phyloP scores from a whole-genome alignment of 1,139 yeast genomes.

The Saccharomyces hybrid region DNA sequence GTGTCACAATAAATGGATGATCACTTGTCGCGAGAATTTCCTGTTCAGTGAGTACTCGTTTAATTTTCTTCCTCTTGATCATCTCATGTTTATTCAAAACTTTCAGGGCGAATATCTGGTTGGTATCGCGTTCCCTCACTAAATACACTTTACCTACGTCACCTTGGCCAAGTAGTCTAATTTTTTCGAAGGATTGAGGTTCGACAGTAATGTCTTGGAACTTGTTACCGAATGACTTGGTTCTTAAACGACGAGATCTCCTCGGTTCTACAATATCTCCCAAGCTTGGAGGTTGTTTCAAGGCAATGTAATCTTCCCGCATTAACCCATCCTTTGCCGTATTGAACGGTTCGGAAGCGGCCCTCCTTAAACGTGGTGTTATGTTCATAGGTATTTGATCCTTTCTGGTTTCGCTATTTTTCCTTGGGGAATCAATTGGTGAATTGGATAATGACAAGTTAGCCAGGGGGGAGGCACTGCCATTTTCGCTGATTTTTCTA shows the following conservation, averaged over 20 bases:
- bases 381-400: conserved; percentile 9
- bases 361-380: conserved; percentile 19
- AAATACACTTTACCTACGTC: conserved; percentile 96
- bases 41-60: conserved; percentile 92
- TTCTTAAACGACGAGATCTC: conserved; percentile 42
- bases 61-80: conserved; percentile 91
- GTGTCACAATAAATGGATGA: conserved; percentile 94
- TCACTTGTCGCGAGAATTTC: conserved; percentile 91
- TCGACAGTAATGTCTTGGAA: conserved; percentile 74
- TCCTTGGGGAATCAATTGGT: not conserved
- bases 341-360: conserved; percentile 21
- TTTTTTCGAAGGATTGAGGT: conserved; percentile 81
- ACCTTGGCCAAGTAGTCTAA: conserved; percentile 85
- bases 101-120: conserved; percentile 85
- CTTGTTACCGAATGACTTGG: conserved; percentile 49
- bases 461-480: not conserved
- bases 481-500: not conserved
- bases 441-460: not conserved
- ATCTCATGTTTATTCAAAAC: conserved; percentile 84
- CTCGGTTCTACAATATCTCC: conserved; percentile 20
- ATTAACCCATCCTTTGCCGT: conserved; percentile 3
- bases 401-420: not conserved
- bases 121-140: conserved; percentile 72
- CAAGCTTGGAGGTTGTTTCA: conserved; percentile 5
- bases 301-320: not conserved